Percentiles rank a stretch among this genome's conserved stretches.
Conservation (phyloP, 768 basidiomycete species). For the Mycena latifolia region DNA sequence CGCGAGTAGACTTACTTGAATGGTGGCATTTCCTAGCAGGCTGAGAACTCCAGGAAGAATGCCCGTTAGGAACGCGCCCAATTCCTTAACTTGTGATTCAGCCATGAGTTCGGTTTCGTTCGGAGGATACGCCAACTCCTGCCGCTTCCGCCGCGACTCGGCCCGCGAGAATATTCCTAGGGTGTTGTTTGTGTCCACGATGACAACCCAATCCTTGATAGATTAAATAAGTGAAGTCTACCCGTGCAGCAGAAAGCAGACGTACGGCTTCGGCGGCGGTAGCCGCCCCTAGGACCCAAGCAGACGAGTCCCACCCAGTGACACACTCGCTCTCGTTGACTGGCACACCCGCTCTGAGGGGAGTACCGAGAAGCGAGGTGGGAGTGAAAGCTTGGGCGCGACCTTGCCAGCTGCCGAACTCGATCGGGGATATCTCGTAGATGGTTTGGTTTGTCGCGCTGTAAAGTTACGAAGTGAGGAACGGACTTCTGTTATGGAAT, state of each 20-base stretch:
- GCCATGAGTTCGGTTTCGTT: slow-evolving; percentile 15
- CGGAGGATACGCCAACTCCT: slow-evolving; percentile 9
- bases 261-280: slow-evolving; percentile 2
- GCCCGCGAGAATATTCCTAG: slow-evolving; percentile 12
- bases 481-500: background rate
- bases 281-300: slow-evolving; percentile 17
- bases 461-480: background rate
- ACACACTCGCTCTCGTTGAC: slow-evolving; percentile 15
- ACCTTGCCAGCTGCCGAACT: slow-evolving; percentile 23
- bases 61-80: slow-evolving; percentile 4
- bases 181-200: slow-evolving; percentile 22
- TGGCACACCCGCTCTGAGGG: slow-evolving; percentile 18
- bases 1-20: slow-evolving; percentile 18
- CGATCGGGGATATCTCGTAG: slow-evolving; percentile 22
- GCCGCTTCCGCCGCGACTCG: slow-evolving; percentile 8
- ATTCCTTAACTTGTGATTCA: background rate
- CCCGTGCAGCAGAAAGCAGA: no score
- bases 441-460: slow-evolving; percentile 26
- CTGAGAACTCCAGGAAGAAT: slow-evolving; percentile 12
- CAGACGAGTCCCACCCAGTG: slow-evolving; percentile 20
- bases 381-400: slow-evolving; percentile 19
- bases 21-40: slow-evolving; percentile 18
- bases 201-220: slow-evolving; percentile 22
- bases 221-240: background rate
- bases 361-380: slow-evolving; percentile 20